Percentiles rank a stretch among this genome's conserved stretches.
Evolutionary conservation across 257 asterid genomes (phyloP).

Genomic region (Lycium barbarum): DNA sequence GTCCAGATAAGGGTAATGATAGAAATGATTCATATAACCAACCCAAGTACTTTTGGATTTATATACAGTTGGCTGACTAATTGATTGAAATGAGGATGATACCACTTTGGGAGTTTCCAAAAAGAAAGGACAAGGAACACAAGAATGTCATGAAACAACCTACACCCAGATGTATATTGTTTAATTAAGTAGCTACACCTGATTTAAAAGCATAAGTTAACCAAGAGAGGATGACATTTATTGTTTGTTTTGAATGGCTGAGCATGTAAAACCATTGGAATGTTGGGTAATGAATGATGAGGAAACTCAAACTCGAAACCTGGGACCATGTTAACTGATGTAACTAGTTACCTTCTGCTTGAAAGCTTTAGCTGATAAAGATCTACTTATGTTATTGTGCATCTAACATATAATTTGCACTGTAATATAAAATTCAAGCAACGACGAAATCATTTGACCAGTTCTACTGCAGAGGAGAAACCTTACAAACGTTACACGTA

Average conservation of each 20-base stretch:
- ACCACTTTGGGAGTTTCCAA: background rate
- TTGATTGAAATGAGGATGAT: background rate
- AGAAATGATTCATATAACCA: background rate
- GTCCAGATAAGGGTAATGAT: background rate
- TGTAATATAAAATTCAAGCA: background rate
- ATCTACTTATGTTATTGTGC: background rate
- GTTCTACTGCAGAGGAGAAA: slow-evolving; percentile 8
- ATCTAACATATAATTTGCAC: background rate
- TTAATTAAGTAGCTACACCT: background rate
- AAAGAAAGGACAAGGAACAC: background rate
- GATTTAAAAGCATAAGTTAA: background rate
- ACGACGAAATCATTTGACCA: background rate
- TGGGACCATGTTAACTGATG: background rate
- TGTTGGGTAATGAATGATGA: background rate
- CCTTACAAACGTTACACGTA: background rate
- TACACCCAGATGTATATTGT: background rate
- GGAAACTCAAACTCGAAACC: background rate
- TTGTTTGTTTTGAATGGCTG: background rate
- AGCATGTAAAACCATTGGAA: background rate
- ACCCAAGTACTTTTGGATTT: background rate
- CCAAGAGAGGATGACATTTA: background rate
- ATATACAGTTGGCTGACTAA: background rate
- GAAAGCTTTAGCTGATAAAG: background rate
- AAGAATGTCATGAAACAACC: background rate
- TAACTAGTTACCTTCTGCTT: slow-evolving; percentile 2